A percentile compares a stretch with the other conserved stretches of the same genome.
Conservation (phyloP, 345 rosid genomes). For the Pugionium cornutum region DNA sequence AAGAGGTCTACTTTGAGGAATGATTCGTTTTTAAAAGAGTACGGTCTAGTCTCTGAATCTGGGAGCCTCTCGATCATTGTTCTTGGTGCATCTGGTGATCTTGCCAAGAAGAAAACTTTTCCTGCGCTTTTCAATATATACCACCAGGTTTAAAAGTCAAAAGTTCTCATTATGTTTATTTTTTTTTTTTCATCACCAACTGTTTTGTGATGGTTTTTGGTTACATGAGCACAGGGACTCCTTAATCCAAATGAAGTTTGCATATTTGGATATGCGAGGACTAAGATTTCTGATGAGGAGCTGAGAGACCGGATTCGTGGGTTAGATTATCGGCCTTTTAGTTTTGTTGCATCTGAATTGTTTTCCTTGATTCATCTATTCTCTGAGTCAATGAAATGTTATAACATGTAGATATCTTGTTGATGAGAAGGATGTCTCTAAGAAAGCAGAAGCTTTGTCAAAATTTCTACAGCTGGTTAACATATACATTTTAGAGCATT, state of each 20-base stretch:
- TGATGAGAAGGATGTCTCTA: slow-evolving; percentile 46
- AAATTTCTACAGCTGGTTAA: slow-evolving; percentile 79
- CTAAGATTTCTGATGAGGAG: slow-evolving; percentile 90
- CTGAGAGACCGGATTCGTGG: slow-evolving; percentile 73
- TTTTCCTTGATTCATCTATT: not conserved
- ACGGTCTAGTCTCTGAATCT: slow-evolving; percentile 53
- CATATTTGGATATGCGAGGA: slow-evolving; percentile 92
- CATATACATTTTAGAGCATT: not conserved
- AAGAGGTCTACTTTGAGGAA: slow-evolving; percentile 56
- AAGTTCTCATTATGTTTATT: too few relatives aligned
- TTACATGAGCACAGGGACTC: slow-evolving; percentile 61
- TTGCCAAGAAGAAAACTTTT: slow-evolving; percentile 98
- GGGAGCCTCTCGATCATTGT: slow-evolving; percentile 88
- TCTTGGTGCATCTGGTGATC: slow-evolving; percentile 99
- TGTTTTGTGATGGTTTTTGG: not conserved
- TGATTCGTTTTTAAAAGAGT: slow-evolving; percentile 50
- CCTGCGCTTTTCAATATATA: slow-evolving; percentile 97
- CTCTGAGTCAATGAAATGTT: not conserved
- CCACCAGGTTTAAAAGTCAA: slow-evolving; percentile 51
- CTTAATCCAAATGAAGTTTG: slow-evolving; percentile 78
- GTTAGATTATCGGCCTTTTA: slow-evolving; percentile 37
- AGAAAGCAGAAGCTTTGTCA: slow-evolving; percentile 50
- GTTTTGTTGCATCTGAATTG: not conserved
- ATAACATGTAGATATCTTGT: slow-evolving; percentile 62
- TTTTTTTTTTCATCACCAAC: not conserved